Percentiles rank a stretch among this genome's conserved stretches.
Conservation (phyloP, 352 stramenopile species). For the Poterioochromonas sp. region DNA sequence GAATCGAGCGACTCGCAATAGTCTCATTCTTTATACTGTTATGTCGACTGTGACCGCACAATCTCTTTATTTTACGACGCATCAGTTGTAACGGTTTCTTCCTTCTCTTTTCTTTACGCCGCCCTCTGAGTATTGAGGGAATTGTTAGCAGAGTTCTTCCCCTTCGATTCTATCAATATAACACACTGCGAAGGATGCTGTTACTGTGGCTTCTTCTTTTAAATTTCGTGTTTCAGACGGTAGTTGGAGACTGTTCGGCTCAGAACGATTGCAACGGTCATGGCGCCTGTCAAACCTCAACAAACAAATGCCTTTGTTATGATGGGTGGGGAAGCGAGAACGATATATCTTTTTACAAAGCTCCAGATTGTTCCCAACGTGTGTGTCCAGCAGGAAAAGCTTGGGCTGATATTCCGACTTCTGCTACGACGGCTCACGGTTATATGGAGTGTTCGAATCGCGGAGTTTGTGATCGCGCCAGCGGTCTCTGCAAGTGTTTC, state of each 20-base stretch:
- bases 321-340: slow-evolving; percentile 69
- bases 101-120: too few relatives aligned
- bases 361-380: slow-evolving; percentile 68
- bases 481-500: slow-evolving; percentile 68
- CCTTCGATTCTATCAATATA: too few relatives aligned
- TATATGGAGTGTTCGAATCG: slow-evolving; percentile 49
- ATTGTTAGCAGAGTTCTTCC: too few relatives aligned
- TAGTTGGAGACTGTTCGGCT: slow-evolving; percentile 50
- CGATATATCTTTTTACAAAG: slow-evolving; percentile 63
- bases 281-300: slow-evolving; percentile 64
- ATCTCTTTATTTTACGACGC: too few relatives aligned
- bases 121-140: too few relatives aligned
- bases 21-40: too few relatives aligned
- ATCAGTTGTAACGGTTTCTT: too few relatives aligned
- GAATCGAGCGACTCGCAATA: too few relatives aligned
- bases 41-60: too few relatives aligned
- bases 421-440: slow-evolving; percentile 43
- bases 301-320: slow-evolving; percentile 70
- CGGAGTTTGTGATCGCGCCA: slow-evolving; percentile 56
- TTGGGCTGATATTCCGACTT: slow-evolving; percentile 53
- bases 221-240: too few relatives aligned
- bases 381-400: slow-evolving; percentile 45
- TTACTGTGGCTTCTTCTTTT: too few relatives aligned
- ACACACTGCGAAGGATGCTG: too few relatives aligned
- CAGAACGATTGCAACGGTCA: slow-evolving; percentile 77